A percentile compares a stretch with the other conserved stretches of the same genome.
Evolutionary conservation across 306 rosid genomes (phyloP).

Genomic region (Casuarina glauca): DNA sequence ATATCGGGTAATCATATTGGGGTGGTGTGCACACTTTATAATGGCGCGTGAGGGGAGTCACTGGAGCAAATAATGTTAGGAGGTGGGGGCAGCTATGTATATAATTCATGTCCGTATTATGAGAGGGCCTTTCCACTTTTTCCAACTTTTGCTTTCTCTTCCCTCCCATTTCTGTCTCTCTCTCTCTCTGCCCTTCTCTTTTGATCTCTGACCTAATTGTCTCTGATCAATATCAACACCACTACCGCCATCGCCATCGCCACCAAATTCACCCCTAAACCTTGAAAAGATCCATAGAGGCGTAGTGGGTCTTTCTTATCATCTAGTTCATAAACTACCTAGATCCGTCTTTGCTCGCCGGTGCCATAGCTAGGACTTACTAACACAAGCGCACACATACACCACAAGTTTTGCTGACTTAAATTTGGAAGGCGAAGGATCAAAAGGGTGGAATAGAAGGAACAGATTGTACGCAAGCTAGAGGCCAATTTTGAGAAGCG

Average conservation of each 20-base stretch:
- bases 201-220: slow-evolving; percentile 62
- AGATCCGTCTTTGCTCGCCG: slow-evolving; percentile 27
- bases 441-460: neutral
- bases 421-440: slow-evolving; percentile 2
- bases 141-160: slow-evolving; percentile 51
- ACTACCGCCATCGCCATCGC: slow-evolving; percentile 11
- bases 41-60: slow-evolving; percentile 22
- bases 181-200: slow-evolving; percentile 8
- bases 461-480: neutral
- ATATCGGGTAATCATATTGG: slow-evolving; percentile 9
- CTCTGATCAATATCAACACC: slow-evolving; percentile 31
- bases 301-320: slow-evolving; percentile 34
- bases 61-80: slow-evolving; percentile 34
- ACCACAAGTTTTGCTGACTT: slow-evolving; percentile 29
- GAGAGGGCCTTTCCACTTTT: slow-evolving; percentile 46
- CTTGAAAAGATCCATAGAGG: slow-evolving; percentile 35
- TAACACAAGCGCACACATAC: slow-evolving; percentile 5
- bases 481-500: neutral
- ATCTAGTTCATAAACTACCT: slow-evolving; percentile 12
- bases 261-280: slow-evolving; percentile 22
- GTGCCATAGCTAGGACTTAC: slow-evolving; percentile 19
- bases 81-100: slow-evolving; percentile 72
- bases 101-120: slow-evolving; percentile 80
- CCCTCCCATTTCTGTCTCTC: slow-evolving; percentile 40
- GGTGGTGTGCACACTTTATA: slow-evolving; percentile 24